Conservation (phyloP, 768 basidiomycete genomes). For the Macrocybe gigantea region DNA sequence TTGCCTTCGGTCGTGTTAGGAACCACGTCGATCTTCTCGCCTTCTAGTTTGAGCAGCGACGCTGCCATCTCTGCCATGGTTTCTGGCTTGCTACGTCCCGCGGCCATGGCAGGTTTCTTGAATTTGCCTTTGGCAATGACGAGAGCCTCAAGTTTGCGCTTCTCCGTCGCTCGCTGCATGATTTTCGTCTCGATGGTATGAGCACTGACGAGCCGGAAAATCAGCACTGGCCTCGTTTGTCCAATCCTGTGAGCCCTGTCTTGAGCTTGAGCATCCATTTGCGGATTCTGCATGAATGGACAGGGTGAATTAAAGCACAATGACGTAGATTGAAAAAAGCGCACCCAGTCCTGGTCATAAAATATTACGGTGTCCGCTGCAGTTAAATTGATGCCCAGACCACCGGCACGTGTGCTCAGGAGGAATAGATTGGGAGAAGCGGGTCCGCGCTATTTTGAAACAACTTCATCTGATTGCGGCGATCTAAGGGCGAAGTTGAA, state of each 20-base stretch:
- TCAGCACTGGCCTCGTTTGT: constrained; percentile 84
- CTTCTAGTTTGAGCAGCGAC: constrained; percentile 71
- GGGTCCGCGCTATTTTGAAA: constrained; percentile 74
- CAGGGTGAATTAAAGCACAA: too few species aligned
- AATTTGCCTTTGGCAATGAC: constrained; percentile 96
- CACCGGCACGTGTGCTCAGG: constrained; percentile 75
- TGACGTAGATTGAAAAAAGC: constrained; percentile 11
- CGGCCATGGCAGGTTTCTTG: constrained; percentile 60
- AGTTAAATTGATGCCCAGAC: constrained; percentile 73
- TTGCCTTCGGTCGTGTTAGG: constrained; percentile 66
- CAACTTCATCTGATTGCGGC: constrained; percentile 76
- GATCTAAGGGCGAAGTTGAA: constrained; percentile 67
- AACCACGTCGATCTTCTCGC: constrained; percentile 87
- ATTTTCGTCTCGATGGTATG: constrained; percentile 93
- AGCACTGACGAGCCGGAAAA: constrained; percentile 81
- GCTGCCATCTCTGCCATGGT: constrained; percentile 79
- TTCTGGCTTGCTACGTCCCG: constrained; percentile 44
- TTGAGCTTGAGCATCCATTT: constrained; percentile 95
- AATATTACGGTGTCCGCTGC: constrained; percentile 91
- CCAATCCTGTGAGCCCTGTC: constrained; percentile 96
- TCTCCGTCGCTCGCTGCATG: constrained; percentile 81
- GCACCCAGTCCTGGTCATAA: constrained; percentile 88
- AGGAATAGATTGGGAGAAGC: constrained; percentile 73
- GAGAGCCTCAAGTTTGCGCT: constrained; percentile 86
- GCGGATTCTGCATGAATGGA: constrained; percentile 60